Evolutionary conservation across 2,329 filamentous ascomycete genomes (phyloP).

Genomic region (Fusarium neocosmosporiellum): DNA sequence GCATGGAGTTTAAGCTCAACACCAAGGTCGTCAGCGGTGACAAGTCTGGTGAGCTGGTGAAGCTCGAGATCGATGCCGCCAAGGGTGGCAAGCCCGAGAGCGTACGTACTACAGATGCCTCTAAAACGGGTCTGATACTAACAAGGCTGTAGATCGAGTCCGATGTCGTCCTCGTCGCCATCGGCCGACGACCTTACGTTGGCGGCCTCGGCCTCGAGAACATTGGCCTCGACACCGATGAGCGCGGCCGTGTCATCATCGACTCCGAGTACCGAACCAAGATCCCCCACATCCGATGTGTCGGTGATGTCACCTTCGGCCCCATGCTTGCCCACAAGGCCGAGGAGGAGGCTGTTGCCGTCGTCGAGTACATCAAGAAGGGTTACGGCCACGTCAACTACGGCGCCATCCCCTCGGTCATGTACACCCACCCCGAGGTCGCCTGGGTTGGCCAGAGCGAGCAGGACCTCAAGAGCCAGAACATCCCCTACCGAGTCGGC

Average conservation of each 20-base stretch:
- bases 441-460: slow-evolving; percentile 99
- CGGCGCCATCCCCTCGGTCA: slow-evolving; percentile 95
- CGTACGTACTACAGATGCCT: slow-evolving; percentile 63
- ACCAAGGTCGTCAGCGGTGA: slow-evolving; percentile 95
- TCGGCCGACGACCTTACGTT: slow-evolving; percentile 96
- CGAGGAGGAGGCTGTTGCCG: slow-evolving; percentile 96
- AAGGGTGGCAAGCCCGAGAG: slow-evolving; percentile 97
- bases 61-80: slow-evolving; percentile 87
- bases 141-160: slow-evolving; percentile 77
- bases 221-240: slow-evolving; percentile 90
- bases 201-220: slow-evolving; percentile 92
- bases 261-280: slow-evolving; percentile 99
- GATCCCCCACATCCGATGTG: slow-evolving; percentile 94
- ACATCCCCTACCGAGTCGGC: slow-evolving; percentile 92
- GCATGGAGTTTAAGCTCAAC: slow-evolving; percentile 97
- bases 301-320: slow-evolving; percentile 96
- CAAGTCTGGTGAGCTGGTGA: slow-evolving; percentile 79
- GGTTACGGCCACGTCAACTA: slow-evolving; percentile 99
- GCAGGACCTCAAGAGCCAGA: slow-evolving; percentile 90
- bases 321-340: slow-evolving; percentile 99
- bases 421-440: slow-evolving; percentile 99
- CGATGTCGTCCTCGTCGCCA: slow-evolving; percentile 95
- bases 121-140: slow-evolving; percentile 28
- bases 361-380: slow-evolving; percentile 97
- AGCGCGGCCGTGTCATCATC: slow-evolving; percentile 94